Evolutionary conservation across 345 rosid genomes (phyloP).

Genomic region (Theobroma cacao): DNA sequence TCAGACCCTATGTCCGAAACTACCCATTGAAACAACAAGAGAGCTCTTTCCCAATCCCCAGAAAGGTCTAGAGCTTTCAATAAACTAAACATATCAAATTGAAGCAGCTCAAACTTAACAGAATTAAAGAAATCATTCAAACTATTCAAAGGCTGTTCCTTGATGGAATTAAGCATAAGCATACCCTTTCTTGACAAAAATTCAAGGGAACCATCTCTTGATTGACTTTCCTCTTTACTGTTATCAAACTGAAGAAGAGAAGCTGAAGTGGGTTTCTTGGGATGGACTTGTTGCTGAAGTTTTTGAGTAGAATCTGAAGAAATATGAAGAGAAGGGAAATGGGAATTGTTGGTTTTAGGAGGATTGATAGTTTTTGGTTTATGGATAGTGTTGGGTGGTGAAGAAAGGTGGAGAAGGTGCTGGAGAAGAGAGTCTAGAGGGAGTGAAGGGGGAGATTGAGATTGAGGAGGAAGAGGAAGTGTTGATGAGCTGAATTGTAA

Average conservation of each 20-base stretch:
- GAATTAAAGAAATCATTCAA: conserved; percentile 56
- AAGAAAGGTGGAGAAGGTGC: conserved; percentile 72
- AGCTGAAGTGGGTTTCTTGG: conserved; percentile 31
- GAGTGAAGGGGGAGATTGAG: conserved; percentile 42
- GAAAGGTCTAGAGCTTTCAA: conserved; percentile 63
- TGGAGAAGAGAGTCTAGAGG: conserved; percentile 77
- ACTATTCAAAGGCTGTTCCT: conserved; percentile 46
- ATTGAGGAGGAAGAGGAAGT: conserved; percentile 52
- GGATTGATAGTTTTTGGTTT: conserved; percentile 3
- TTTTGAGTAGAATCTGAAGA: conserved; percentile 28
- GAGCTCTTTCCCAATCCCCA: conserved; percentile 70
- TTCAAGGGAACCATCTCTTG: conserved; percentile 34
- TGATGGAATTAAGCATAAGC: conserved; percentile 41
- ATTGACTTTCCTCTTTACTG: conserved; percentile 22
- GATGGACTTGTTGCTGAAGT: conserved; percentile 20
- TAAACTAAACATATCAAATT: conserved; percentile 57
- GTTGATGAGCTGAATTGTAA: conserved; percentile 63
- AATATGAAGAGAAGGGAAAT: conserved; percentile 42
- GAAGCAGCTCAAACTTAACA: conserved; percentile 45
- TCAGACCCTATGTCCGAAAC: conserved; percentile 29
- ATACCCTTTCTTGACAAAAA: conserved; percentile 53
- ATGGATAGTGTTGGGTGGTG: conserved; percentile 28
- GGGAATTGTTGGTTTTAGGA: conserved; percentile 22
- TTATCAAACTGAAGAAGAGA: conserved; percentile 27
- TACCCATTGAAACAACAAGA: conserved; percentile 68